A percentile compares a stretch with the other conserved stretches of the same genome.
phyloP scores from a whole-genome alignment of 2,329 filamentous ascomycete genomes.

The Didymella segeticola region DNA sequence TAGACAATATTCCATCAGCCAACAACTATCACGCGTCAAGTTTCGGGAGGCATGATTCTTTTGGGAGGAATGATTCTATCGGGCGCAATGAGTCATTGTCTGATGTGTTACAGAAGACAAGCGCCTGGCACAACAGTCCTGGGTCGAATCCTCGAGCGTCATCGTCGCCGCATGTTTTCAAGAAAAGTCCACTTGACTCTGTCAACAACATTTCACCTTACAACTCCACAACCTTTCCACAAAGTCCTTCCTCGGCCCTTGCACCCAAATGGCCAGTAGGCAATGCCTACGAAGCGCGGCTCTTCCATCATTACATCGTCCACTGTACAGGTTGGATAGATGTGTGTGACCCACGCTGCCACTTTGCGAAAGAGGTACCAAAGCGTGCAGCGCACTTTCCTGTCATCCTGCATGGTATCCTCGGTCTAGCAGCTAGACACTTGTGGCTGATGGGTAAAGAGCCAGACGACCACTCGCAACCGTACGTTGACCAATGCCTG shows the following conservation, averaged over 20 bases:
- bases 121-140: conserved; percentile 20
- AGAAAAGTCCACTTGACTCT: conserved; percentile 24
- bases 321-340: conserved; percentile 41
- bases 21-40: conserved; percentile 7
- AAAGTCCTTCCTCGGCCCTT: conserved; percentile 29
- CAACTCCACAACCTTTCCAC: conserved; percentile 32
- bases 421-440: conserved; percentile 56
- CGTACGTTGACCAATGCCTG: conserved; percentile 56
- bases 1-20: conserved; percentile 16
- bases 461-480: conserved; percentile 53
- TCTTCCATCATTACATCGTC: conserved; percentile 41
- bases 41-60: conserved; percentile 7
- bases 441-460: conserved; percentile 49
- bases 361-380: conserved; percentile 56
- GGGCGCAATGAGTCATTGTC: conserved; percentile 11
- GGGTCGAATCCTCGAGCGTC: conserved; percentile 17
- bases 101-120: conserved; percentile 11
- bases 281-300: conserved; percentile 32
- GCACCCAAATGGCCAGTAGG: conserved; percentile 33
- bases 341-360: conserved; percentile 32
- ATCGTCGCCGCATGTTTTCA: conserved; percentile 12
- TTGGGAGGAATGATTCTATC: neutral
- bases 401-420: conserved; percentile 56
- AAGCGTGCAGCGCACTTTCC: conserved; percentile 56
- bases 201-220: conserved; percentile 34